Percentiles rank a stretch among this genome's conserved stretches.
Conservation (phyloP, 495 filamentous ascomycete species). For the Gamarada debralockiae region DNA sequence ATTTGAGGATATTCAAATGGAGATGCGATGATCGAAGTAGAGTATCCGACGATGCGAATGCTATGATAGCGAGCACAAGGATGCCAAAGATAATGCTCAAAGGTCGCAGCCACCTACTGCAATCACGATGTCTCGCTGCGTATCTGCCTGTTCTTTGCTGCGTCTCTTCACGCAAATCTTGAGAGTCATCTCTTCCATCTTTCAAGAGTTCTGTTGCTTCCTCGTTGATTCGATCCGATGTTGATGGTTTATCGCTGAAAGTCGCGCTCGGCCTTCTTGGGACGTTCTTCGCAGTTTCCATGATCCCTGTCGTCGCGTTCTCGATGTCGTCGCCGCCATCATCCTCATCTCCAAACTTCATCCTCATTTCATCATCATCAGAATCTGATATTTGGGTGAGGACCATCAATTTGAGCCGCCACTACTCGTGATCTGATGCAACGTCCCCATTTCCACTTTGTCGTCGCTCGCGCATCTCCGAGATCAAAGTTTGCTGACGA, state of each 20-base stretch:
- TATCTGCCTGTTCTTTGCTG: background rate
- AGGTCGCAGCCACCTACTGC: conserved; percentile 4
- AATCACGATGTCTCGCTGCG: background rate
- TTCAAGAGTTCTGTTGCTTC: background rate
- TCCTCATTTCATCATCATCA: too few relatives aligned
- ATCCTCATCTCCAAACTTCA: background rate
- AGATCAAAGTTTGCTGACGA: background rate
- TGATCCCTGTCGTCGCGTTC: background rate
- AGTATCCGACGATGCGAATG: background rate
- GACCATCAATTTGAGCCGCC: too few relatives aligned
- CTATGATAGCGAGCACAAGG: background rate
- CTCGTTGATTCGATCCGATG: background rate
- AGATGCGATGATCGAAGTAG: background rate
- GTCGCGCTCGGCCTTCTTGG: background rate
- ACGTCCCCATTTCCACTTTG: background rate
- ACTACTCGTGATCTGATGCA: background rate
- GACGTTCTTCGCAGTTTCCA: background rate
- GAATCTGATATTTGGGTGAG: too few relatives aligned
- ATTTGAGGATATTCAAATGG: background rate
- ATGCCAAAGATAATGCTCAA: background rate
- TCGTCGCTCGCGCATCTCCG: background rate
- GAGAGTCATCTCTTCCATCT: background rate
- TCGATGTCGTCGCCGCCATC: background rate
- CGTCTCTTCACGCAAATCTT: background rate
- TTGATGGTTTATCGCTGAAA: background rate